phyloP scores from a whole-genome alignment of 108 stramenopile genomes.

The Nitzschia palea region DNA sequence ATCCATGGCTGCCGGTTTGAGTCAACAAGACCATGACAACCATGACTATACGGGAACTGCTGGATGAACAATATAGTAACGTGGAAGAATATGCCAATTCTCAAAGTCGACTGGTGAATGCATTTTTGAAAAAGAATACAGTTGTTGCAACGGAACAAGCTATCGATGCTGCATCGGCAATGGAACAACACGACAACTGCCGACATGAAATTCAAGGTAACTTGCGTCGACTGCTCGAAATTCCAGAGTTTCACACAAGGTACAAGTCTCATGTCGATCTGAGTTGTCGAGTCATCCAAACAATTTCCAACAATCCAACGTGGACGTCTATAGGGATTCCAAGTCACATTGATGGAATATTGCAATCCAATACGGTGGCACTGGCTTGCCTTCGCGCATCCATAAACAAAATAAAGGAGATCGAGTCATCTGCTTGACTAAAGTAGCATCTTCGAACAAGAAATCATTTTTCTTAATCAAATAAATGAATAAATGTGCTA shows the following conservation, averaged over 20 bases:
- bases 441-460: too few relatives aligned
- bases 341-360: conserved; percentile 2
- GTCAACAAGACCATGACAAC: too few relatives aligned
- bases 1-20: too few relatives aligned
- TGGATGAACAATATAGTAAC: conserved; percentile 26
- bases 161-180: not conserved
- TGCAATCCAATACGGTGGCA: conserved; percentile 30
- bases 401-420: conserved; percentile 9
- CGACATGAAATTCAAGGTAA: conserved; percentile 2
- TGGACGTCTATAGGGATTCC: conserved; percentile 30
- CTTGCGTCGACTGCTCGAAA: not conserved
- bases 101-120: conserved; percentile 29
- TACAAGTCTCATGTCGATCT: conserved; percentile 9
- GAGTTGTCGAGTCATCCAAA: conserved; percentile 21
- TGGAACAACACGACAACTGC: conserved; percentile 3
- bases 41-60: too few relatives aligned
- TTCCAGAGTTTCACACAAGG: not conserved
- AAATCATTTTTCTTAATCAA: too few relatives aligned
- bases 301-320: conserved; percentile 18
- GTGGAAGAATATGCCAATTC: conserved; percentile 36
- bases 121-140: not conserved
- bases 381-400: conserved; percentile 26
- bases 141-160: not conserved
- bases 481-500: too few relatives aligned
- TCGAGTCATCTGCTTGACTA: too few relatives aligned